Evolutionary conservation across 2,329 filamentous ascomycete genomes (phyloP), one percentile per base, ranked within the genome.

Genomic region (Pseudocercospora ulei): DNA sequence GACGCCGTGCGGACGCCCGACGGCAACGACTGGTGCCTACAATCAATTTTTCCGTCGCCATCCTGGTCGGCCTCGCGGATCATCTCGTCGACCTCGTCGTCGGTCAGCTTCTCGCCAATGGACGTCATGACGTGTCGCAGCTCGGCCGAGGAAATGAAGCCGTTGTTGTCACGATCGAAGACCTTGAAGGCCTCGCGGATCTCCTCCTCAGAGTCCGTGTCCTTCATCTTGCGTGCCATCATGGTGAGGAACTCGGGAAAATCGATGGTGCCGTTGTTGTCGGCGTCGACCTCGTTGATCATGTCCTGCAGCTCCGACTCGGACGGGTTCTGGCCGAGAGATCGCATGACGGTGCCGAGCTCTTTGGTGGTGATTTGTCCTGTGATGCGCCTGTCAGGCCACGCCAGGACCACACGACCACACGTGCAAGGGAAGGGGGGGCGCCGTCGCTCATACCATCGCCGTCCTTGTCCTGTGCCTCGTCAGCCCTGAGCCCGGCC

Each of bases 171-270:
- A 55, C 72, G 71, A 60, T 79, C 75, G 58, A 79, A 78, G 55
- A 78, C 74, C 60, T 72, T 70, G 68, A 78, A 79, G 36, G 75
- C 75, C 56, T 74, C 72, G 52, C 71, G 68, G 57, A 78, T 76
- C 61, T 79, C 75, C 58, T 75, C 68, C 58, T 78, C 75, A 36
- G 71, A 71, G 59, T 78, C 72, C 41, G 70, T 71, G 53, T 74
- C 70, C 61, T 71, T 73, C 62, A 74, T 73, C 54, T 73, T 73
- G 55, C 69, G 69, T 37, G 73, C 72, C 75, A 78, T 78, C 70
- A 78, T 76, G 49, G 70, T 72, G 44, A 78, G 68, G 63, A 79
- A 79, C 56, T 78, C 75, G 43, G 75, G 70, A 58, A 79, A 77
- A 57, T 76, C 73, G 55, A 79, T 76, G 51, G 73, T 74, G 58